Base-by-base conservation (phyloP, 2,329 filamentous ascomycete species). In the Zymoseptoria ardabiliae region DNA sequence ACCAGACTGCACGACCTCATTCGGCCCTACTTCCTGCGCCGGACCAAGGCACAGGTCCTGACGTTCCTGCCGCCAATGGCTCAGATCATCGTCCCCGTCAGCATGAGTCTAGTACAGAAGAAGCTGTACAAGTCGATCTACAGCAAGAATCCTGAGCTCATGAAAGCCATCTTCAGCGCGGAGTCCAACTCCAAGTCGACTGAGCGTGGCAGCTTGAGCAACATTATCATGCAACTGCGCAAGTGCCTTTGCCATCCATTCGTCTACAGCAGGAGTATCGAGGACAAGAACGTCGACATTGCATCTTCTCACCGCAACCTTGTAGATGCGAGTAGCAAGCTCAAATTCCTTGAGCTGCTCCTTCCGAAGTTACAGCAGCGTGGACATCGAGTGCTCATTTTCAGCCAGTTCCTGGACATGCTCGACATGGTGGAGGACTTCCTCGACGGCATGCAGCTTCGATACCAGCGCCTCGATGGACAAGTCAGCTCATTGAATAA, bases 191-290 rank as follows among this genome's bases (percentile, higher is more conserved):
- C 91, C 54, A 89, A 86, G 67, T 79, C 81, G 25, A 82, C 81
- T 17, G 92, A 97, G 60, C 84, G 88, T 5, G 86, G 89, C 50
- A 93, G 86, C 63, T 76, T 97, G 59, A 96, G 88, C 80, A 99
- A 99, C 68, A 96, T 99, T 48, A 75, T 99, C 50, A 91, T 97
- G 83, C 94, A 99, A 73, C 81, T 99, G 19, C 85, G 94, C 19
- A 97, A 97, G 72, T 96, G 91, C 65, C 80, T 99, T 1, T 97
- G 93, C 65, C 95, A 99, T 74, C 94, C 95, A 0, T 99, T 97
- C 71, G 86, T 97, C 54, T 99, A 97, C 78, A 97, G 86, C 69
- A 81, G 85, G 49, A 87, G 89, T 21, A 94, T 99, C 59, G 95
- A 99, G 74, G 94, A 99, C 73, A 85, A 85, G 53, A 83, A 82